phyloP scores from a whole-genome alignment of 441 rosid genomes.

The California macrophylla region DNA sequence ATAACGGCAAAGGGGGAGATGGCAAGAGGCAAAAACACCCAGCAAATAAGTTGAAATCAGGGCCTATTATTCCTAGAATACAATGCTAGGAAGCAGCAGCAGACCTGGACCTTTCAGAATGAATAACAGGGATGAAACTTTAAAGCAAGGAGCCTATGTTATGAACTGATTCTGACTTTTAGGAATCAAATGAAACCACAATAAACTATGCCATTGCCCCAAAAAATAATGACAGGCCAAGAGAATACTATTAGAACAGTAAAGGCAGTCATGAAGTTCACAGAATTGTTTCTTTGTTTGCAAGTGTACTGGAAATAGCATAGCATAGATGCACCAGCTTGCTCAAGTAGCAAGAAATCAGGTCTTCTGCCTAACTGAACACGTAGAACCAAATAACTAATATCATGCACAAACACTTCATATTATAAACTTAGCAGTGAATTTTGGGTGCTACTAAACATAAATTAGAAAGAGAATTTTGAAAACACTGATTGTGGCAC shows the following conservation, averaged over 20 bases:
- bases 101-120: conserved; percentile 1
- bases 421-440: neutral
- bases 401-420: neutral
- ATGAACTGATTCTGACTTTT: neutral
- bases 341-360: neutral
- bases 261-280: neutral
- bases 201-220: neutral
- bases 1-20: neutral
- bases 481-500: neutral
- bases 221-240: neutral
- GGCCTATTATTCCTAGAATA: neutral
- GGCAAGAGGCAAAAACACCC: neutral
- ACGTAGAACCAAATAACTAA: conserved; percentile 4
- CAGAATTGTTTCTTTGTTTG: neutral
- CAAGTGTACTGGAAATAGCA: neutral
- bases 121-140: neutral
- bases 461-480: neutral
- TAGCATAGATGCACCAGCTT: neutral
- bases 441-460: neutral
- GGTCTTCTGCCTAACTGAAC: neutral
- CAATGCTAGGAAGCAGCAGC: neutral
- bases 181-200: neutral
- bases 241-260: neutral
- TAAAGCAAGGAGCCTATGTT: neutral
- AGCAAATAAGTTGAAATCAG: neutral